Conservation (phyloP, 2,329 filamentous ascomycete genomes). For the Aspergillus japonicus region DNA sequence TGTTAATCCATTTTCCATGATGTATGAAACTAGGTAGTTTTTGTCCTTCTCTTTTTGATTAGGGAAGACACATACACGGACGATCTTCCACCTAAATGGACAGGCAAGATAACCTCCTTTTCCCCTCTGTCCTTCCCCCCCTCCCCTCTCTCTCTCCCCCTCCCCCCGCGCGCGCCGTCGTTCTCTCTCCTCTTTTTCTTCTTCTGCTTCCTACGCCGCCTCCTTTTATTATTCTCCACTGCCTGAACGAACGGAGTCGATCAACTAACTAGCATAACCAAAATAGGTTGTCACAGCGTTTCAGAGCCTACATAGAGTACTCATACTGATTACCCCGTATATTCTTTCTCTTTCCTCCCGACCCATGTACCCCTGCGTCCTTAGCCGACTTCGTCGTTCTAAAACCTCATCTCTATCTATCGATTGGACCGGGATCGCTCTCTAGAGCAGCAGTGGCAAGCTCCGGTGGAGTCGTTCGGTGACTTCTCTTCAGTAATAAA, state of each 20-base stretch:
- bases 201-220: conserved; percentile 11
- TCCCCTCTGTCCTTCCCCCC: conserved; percentile 1
- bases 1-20: not conserved
- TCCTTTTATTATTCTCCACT: conserved; percentile 5
- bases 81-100: not conserved
- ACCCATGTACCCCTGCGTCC: not conserved
- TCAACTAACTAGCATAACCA: not conserved
- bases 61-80: not conserved
- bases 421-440: conserved; percentile 5
- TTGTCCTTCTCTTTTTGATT: not conserved
- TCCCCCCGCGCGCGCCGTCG: not conserved
- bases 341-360: not conserved
- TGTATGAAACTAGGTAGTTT: not conserved
- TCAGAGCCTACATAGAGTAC: not conserved
- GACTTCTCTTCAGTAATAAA: conserved; percentile 27
- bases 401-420: not conserved
- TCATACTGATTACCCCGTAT: not conserved
- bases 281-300: not conserved
- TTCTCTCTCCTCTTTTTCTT: conserved; percentile 9
- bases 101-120: not conserved
- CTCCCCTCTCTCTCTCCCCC: not conserved
- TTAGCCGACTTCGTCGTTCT: conserved; percentile 1
- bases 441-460: conserved; percentile 24
- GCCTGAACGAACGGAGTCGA: not conserved
- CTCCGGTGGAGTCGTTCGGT: conserved; percentile 29